phyloP scores from a whole-genome alignment of 805 yeast genomes.

The Sporopachydermia quercuum region DNA sequence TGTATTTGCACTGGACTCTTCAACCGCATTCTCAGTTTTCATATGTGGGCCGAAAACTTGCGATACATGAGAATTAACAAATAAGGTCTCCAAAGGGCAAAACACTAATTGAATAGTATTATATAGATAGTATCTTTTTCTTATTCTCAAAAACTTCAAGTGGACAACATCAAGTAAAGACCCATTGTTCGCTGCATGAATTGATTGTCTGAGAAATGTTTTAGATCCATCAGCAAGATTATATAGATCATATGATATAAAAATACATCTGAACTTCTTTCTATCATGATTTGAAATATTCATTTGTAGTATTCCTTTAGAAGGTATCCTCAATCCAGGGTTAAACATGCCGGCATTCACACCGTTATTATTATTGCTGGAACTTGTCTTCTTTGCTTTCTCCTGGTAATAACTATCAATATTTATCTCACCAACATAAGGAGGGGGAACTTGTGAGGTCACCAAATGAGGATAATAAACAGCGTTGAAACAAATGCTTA shows the following conservation, averaged over 20 bases:
- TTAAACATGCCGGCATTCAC: neutral
- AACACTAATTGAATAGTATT: slow-evolving; percentile 17
- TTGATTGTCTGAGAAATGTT: slow-evolving; percentile 15
- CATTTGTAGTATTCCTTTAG: slow-evolving; percentile 19
- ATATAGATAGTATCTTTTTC: slow-evolving; percentile 12
- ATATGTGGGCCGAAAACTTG: neutral
- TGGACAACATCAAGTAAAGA: slow-evolving; percentile 17
- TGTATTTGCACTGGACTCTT: neutral
- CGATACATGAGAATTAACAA: neutral
- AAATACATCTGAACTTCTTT: slow-evolving; percentile 18
- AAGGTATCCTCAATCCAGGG: slow-evolving; percentile 18
- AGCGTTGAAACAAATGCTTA: slow-evolving; percentile 15
- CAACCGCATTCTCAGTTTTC: neutral
- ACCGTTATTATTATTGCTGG: too few species aligned
- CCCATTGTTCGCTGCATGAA: slow-evolving; percentile 1
- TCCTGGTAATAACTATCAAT: neutral
- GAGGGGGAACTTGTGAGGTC: neutral
- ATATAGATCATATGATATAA: slow-evolving; percentile 19
- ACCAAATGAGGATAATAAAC: slow-evolving; percentile 8
- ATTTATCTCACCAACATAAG: neutral
- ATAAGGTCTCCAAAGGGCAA: too few species aligned
- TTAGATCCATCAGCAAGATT: slow-evolving; percentile 15
- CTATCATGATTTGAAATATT: slow-evolving; percentile 17
- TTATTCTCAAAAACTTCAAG: slow-evolving; percentile 15
- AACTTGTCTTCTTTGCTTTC: too few species aligned